A percentile compares a stretch with the other conserved stretches of the same genome.
Evolutionary conservation across 306 rosid genomes (phyloP).

Genomic region (Medicago ruthenica): DNA sequence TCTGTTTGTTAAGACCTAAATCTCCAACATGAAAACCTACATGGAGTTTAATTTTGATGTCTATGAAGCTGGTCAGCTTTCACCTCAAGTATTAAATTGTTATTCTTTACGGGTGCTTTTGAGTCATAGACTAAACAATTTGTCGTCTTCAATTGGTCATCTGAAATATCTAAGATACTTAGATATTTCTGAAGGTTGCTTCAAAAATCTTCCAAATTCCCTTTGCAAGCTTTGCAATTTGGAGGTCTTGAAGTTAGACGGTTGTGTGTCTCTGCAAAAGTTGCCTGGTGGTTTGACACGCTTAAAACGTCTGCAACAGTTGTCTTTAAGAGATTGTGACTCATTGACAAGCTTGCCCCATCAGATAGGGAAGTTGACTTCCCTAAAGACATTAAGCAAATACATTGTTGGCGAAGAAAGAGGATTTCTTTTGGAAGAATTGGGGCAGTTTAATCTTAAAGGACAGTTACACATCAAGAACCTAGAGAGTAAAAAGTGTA

Average conservation of each 20-base stretch:
- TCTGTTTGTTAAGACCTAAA: too few relatives aligned
- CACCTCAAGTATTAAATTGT: neutral
- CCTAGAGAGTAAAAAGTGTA: neutral
- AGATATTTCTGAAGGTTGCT: neutral
- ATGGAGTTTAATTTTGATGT: neutral
- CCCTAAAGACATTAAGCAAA: neutral
- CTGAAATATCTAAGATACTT: slow-evolving; percentile 22
- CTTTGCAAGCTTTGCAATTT: neutral
- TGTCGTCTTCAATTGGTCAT: neutral
- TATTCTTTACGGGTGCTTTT: neutral
- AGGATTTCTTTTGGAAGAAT: neutral
- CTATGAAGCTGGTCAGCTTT: neutral
- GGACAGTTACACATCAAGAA: neutral
- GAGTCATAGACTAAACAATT: rapidly evolving
- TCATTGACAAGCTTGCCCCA: neutral
- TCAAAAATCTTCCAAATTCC: neutral
- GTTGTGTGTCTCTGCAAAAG: neutral
- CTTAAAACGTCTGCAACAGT: neutral
- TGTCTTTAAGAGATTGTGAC: neutral
- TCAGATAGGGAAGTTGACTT: neutral
- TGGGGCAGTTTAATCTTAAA: neutral
- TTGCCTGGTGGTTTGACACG: neutral
- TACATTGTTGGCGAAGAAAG: neutral
- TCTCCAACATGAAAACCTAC: too few relatives aligned
- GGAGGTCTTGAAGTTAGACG: neutral